Base-by-base conservation (phyloP, 2,329 filamentous ascomycete genomes). In the Plectosphaerella sp. region DNA sequence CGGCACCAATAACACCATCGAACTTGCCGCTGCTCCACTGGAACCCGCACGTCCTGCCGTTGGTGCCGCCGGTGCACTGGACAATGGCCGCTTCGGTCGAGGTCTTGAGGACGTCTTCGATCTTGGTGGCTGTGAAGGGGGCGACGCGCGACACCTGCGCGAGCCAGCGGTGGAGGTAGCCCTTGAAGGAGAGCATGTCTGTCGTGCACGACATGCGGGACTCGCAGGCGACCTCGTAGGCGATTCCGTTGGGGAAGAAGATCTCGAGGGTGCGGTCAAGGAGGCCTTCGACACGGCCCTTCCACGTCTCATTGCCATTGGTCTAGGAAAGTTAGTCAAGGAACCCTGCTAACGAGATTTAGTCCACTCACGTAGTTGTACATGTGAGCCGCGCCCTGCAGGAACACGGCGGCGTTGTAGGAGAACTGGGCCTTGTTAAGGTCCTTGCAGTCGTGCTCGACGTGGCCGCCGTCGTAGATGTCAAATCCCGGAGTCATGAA, bases 121-220 rank as follows among this genome's bases (percentile, higher is more conserved):
- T 78, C n/a, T 63, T 64, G 2, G 72, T 64, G 24, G 69, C 65
- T 1, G 77, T 80, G 46, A 74, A 78, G 1, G 83, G 82, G 1
- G 81, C 80, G 28, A 86, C 58, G 54, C 80, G 71, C 3, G 76
- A 73, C 3, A 76, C 73, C 43, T 74, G 69, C 8, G 77, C 76
- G 58, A 85, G 74, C 77, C 80, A 83, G 20, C 78, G 74, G 36
- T 78, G 72, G 20, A 86, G 67, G 48, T 83, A 78, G 14, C 80
- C 83, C 60, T 86, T 86, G 73, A 84, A 87, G 6, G 79, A 78
- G 52, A 78, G 69, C 68, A 87, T 83, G 58, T 88, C 86, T 43
- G 76, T 76, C 57, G 81, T 81, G 69, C 86, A 89, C 4, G 71
- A 78, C 35, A 60, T 61, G 6, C 71, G 68, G 42, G 61, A 59